Conservation (phyloP, 768 basidiomycete species). For the Ramaria sp. region DNA sequence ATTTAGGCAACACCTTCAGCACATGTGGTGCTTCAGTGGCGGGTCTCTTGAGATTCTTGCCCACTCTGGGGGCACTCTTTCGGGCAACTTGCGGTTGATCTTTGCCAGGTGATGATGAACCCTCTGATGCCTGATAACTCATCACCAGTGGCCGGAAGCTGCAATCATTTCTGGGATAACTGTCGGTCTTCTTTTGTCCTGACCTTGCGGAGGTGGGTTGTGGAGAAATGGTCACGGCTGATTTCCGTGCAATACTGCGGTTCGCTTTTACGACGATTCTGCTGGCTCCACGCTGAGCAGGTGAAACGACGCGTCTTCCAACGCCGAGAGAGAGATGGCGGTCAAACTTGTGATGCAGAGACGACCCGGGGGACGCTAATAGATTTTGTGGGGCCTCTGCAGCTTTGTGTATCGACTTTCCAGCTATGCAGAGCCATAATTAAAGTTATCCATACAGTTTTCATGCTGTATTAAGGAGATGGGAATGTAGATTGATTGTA, state of each 20-base stretch:
- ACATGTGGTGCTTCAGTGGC: too few species aligned
- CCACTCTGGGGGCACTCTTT: background rate
- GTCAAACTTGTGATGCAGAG: background rate
- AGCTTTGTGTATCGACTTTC: conserved; percentile 9
- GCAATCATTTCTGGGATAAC: too few species aligned
- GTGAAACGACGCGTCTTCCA: background rate
- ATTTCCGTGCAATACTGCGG: too few species aligned
- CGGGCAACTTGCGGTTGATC: background rate
- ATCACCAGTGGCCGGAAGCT: too few species aligned
- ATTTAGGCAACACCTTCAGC: too few species aligned
- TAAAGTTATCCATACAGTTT: background rate
- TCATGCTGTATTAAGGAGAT: too few species aligned
- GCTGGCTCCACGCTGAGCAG: background rate
- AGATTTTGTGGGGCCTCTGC: background rate
- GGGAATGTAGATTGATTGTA: too few species aligned
- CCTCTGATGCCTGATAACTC: background rate
- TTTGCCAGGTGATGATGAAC: background rate
- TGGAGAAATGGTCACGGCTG: too few species aligned
- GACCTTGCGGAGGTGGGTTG: too few species aligned
- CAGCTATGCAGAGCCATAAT: background rate
- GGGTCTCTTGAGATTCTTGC: too few species aligned
- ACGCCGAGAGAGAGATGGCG: background rate
- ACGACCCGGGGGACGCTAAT: background rate
- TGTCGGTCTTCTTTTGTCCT: too few species aligned
- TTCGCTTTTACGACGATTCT: too few species aligned